Percentiles rank a stretch among this genome's conserved stretches.
Evolutionary conservation across 208 protist species (phyloP).

Genomic region (Trypanosoma melophagium): DNA sequence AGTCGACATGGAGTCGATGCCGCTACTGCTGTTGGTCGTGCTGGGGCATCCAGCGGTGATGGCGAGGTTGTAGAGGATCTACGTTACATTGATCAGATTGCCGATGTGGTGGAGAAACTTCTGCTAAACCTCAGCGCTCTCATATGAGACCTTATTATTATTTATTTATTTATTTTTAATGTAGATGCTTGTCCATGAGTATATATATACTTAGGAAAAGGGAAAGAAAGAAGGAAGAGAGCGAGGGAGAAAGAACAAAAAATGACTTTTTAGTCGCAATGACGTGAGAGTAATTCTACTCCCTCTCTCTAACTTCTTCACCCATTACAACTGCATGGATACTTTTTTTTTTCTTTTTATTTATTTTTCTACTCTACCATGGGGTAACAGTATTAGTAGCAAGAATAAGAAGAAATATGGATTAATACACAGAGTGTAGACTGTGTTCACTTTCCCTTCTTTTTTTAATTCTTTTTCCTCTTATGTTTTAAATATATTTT

Average conservation of each 20-base stretch:
- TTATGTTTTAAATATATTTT: background rate
- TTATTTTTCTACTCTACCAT: background rate
- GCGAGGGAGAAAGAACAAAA: background rate
- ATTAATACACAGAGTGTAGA: background rate
- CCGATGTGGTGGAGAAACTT: conserved; percentile 72
- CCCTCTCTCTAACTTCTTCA: too few species aligned
- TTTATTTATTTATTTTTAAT: conserved; percentile 10
- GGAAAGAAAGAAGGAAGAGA: conserved; percentile 9
- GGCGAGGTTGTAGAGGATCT: conserved; percentile 13
- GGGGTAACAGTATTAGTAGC: background rate
- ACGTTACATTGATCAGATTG: conserved; percentile 61
- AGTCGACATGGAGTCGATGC: conserved; percentile 19
- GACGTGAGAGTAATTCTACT: too few species aligned
- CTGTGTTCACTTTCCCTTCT: background rate
- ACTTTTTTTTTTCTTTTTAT: too few species aligned
- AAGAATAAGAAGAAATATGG: conserved; percentile 6
- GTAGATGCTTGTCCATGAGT: too few species aligned
- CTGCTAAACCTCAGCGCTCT: conserved; percentile 67
- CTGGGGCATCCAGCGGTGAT: too few species aligned
- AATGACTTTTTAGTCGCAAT: background rate
- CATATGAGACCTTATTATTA: conserved; percentile 15
- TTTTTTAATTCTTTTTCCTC: conserved; percentile 17
- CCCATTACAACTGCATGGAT: too few species aligned
- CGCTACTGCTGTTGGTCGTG: background rate
- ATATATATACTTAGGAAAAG: background rate